phyloP scores from a whole-genome alignment of 192 early-diverging fungal genomes.

The Helicostylum pulchrum region DNA sequence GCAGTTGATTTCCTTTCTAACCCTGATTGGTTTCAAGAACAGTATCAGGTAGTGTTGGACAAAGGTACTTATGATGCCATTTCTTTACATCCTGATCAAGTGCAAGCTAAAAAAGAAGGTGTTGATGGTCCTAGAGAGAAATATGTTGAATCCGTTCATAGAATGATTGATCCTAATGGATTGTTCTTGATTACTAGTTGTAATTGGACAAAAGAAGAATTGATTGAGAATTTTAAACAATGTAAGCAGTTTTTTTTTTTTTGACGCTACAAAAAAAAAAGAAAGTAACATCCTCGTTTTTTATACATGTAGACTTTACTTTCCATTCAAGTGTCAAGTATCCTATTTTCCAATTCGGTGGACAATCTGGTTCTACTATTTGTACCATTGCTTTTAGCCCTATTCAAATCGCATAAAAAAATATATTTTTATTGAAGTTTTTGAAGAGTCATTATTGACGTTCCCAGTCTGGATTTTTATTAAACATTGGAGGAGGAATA shows the following conservation, averaged over 20 bases:
- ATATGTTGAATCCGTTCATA: slow-evolving; percentile 53
- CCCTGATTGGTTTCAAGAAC: slow-evolving; percentile 31
- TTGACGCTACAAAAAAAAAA: background rate
- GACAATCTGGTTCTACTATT: slow-evolving; percentile 83
- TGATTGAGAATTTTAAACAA: slow-evolving; percentile 58
- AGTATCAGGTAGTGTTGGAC: slow-evolving; percentile 71
- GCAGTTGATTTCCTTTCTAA: slow-evolving; percentile 59
- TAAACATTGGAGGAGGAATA: slow-evolving; percentile 20
- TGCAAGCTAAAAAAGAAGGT: slow-evolving; percentile 32
- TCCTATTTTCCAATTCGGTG: slow-evolving; percentile 86
- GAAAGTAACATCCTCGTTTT: background rate
- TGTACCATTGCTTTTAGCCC: slow-evolving; percentile 78
- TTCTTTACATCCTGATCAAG: slow-evolving; percentile 57
- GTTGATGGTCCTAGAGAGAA: slow-evolving; percentile 45
- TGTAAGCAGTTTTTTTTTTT: slow-evolving; percentile 39
- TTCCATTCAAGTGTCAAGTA: slow-evolving; percentile 74
- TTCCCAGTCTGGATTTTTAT: slow-evolving; percentile 18
- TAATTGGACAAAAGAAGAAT: slow-evolving; percentile 90
- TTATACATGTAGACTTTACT: slow-evolving; percentile 43
- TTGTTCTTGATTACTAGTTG: slow-evolving; percentile 88
- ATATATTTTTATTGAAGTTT: background rate
- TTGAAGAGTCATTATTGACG: background rate
- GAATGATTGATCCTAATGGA: slow-evolving; percentile 63
- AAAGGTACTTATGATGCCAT: slow-evolving; percentile 97
- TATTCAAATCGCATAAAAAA: slow-evolving; percentile 31